These are phyloP conservation scores for Sedum album DNA, from an alignment of 164 flowering plant genomes.

Conservation along the genomic window DNA sequence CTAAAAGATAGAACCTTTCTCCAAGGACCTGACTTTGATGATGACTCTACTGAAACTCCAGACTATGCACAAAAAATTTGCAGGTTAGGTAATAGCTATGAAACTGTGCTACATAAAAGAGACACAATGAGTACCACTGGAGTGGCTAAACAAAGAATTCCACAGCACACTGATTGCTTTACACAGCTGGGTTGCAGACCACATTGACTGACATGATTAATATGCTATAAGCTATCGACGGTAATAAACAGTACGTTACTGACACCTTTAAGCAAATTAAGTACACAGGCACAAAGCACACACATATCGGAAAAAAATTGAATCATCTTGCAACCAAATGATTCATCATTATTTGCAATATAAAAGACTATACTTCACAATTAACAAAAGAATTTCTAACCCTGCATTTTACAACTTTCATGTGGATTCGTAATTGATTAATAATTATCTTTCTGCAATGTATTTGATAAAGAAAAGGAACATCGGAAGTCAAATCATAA, in stretches of 20 bases:
- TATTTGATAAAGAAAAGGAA: background rate
- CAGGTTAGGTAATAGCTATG: background rate
- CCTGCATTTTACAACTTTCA: background rate
- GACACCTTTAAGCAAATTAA: background rate
- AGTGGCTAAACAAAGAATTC: background rate
- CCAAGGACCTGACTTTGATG: constrained; percentile 68
- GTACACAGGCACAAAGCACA: background rate
- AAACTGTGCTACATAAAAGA: background rate
- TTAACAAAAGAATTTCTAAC: too few species aligned
- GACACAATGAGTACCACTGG: too few species aligned
- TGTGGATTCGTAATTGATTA: background rate
- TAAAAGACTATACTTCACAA: too few species aligned
- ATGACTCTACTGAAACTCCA: constrained; percentile 24
- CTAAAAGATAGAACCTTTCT: constrained; percentile 41
- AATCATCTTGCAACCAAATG: background rate
- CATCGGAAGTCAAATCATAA: background rate
- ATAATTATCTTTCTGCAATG: too few species aligned
- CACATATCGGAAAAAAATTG: too few species aligned
- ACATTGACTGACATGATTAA: background rate
- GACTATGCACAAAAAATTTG: constrained; percentile 17
- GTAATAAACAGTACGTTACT: too few species aligned
- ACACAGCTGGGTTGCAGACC: background rate
- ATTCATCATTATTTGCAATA: background rate
- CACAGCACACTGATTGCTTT: background rate
- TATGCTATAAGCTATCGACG: too few species aligned